Evolutionary conservation across 176 grass and related monocot species (phyloP), one percentile per base, ranked within the genome.

Genomic region (Eleusine indica): DNA sequence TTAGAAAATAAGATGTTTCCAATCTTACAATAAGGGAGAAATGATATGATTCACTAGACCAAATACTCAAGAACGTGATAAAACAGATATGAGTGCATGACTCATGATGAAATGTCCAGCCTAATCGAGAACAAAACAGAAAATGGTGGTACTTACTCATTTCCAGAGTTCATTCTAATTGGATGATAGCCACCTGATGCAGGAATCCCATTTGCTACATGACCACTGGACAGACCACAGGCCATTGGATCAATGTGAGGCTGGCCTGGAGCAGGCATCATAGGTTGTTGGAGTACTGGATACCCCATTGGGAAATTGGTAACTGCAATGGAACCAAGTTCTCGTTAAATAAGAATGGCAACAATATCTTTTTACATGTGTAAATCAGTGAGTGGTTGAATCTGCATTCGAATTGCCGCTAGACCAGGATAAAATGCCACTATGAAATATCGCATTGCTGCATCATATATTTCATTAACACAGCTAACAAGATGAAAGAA

Each of bases 291-390:
- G 78, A 99, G 83, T 80, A 99, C 88, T 47, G 97, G 97, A 79
- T 99, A 99, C 54, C 93, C 97, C 87, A 99, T 99, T 19, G 97
- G 97, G 68, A 96, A 83, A 91, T 91, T 92, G 74, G 88, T 94
- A 82, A 99, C 97, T 99, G 97, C 90, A 92, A 76, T 83, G 78
- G 74, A 89, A 84, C 86, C 68, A 88, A 74, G 69, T 85, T 85
- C 77, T 51, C 87, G 70, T 81, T 94, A 77, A 88, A 80, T 90
- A 94, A 82, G 48, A 83, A 76, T 69, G 64, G 29, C 68, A 86
- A 90, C 9, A 18, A 56, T 73, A 68, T 40, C 70, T 82, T 1
- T 38, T 10, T 38, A 78, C 19, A 37, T 41, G 7, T 66, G 28
- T 71, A 78, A 81, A 64, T 38, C 39, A 86, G 37, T 83, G 12